Evolutionary conservation across 192 early-diverging fungal species (phyloP).

Genomic region (Coemansia aciculifera): DNA sequence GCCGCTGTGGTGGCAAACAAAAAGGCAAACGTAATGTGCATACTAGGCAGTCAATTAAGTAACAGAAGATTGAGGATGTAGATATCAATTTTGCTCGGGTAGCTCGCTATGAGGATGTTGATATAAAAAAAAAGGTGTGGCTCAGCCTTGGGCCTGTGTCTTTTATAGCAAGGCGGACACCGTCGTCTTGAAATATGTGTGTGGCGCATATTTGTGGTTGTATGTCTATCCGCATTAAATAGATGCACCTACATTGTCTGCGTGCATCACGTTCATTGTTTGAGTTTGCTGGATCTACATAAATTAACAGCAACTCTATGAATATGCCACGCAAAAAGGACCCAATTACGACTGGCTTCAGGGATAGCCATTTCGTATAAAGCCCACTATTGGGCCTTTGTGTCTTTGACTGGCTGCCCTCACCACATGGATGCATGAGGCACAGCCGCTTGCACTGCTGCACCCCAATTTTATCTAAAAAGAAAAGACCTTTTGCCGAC

Average conservation of each 20-base stretch:
- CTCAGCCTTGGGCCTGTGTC: background rate
- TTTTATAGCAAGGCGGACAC: background rate
- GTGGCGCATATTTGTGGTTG: background rate
- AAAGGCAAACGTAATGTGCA: background rate
- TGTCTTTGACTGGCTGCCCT: background rate
- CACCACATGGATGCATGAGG: background rate
- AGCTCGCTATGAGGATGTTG: background rate
- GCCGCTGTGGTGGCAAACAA: background rate
- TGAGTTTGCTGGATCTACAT: background rate
- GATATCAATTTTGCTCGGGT: background rate
- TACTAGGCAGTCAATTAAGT: background rate
- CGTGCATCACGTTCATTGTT: background rate
- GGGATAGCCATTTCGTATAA: background rate
- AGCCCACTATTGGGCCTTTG: conserved; percentile 8
- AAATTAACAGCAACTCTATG: conserved; percentile 7
- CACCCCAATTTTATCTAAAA: background rate
- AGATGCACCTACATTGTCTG: conserved; percentile 9
- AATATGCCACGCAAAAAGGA: background rate
- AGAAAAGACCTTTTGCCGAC: background rate
- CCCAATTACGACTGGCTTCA: background rate
- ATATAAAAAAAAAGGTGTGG: background rate
- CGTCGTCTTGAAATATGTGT: background rate
- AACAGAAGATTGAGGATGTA: background rate
- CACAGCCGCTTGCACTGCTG: background rate
- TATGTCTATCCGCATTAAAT: background rate